Base-by-base conservation (phyloP, 2,329 filamentous ascomycete genomes). In the Lachnum nothofagi region DNA sequence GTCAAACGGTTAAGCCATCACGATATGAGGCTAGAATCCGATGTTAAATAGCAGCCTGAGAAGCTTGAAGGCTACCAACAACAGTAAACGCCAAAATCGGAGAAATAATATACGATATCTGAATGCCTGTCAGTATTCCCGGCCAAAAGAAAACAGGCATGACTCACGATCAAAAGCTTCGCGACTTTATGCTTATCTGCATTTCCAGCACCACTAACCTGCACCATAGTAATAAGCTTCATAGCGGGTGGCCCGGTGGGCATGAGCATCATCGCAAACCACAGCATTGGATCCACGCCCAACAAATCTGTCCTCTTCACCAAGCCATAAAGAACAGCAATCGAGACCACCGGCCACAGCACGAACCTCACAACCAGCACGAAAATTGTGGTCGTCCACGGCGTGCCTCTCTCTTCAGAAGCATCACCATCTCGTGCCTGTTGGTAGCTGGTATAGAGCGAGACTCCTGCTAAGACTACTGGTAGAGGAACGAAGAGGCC, bases 401-500 rank as follows among this genome's bases (percentile, higher is more conserved):
- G 76, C 5, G 80, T 66, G 2, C 60, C 56, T 24, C 42, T 10
- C 40, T 39, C 31, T 24, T 17, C 45, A 17, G 35, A n/a, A 35
- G 71, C 55, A 44, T 72, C 61, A 41, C 71, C 66, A 25, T 67
- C 63, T 55, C 71, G 73, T 60, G 73, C 71, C 50, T 68, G 68
- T 48, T 70, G 63, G 54, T 80, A 68, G 14, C 76, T 74, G 19
- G 73, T 73, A 47, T 76, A 79, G 1, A 86, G 71, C 54, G 82
- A 82, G n/a, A 83, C 78, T 1, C 83, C 82, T 0, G 83, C 81
- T 0, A 86, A 74, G 14, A 86, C 74, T 14, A 86, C 78, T 24
- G 84, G 83, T 22, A 84, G 66, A 0, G 79, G 74, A 0, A 83
- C 80, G 60, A 86, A 86, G 0, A 86, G 69, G 0, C 74, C 70